These are phyloP conservation scores for Colletotrichum melonis DNA, from an alignment of 2,329 filamentous ascomycete genomes.

Conservation along the genomic window DNA sequence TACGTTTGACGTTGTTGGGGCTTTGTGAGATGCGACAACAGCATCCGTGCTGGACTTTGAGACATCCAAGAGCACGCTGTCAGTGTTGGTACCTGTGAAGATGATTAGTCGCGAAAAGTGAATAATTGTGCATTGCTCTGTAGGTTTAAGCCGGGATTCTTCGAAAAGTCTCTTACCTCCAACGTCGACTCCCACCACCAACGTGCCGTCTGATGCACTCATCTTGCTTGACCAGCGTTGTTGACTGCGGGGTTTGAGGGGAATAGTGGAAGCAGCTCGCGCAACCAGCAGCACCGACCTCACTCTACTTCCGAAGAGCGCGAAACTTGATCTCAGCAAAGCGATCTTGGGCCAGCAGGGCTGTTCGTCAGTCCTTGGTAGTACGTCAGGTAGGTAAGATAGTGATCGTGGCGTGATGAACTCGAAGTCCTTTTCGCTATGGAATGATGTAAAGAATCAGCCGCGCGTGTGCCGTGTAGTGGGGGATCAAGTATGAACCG, in stretches of 20 bases:
- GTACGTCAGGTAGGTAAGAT: neutral
- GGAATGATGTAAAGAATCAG: neutral
- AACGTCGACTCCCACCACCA: conserved; percentile 36
- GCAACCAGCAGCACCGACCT: neutral
- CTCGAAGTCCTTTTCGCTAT: neutral
- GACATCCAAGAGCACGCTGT: conserved; percentile 61
- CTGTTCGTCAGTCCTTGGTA: neutral
- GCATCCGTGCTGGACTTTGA: conserved; percentile 27
- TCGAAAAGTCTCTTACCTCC: conserved; percentile 20
- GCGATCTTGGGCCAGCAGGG: neutral
- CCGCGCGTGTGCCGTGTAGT: conserved; percentile 1
- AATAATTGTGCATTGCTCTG: too few species aligned
- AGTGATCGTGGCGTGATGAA: neutral
- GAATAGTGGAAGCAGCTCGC: neutral
- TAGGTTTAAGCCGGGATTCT: neutral
- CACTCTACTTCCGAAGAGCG: neutral
- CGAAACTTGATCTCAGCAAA: neutral
- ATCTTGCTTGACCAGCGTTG: conserved; percentile 1
- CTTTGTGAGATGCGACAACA: conserved; percentile 50
- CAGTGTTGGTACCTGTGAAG: conserved; percentile 60
- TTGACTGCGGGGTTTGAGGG: neutral
- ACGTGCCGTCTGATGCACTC: conserved; percentile 23
- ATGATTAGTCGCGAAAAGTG: neutral
- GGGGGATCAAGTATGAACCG: conserved; percentile 15
- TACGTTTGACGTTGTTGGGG: conserved; percentile 59